Conservation (phyloP, 768 basidiomycete species). For the Pseudohyphozyma bogoriensis region DNA sequence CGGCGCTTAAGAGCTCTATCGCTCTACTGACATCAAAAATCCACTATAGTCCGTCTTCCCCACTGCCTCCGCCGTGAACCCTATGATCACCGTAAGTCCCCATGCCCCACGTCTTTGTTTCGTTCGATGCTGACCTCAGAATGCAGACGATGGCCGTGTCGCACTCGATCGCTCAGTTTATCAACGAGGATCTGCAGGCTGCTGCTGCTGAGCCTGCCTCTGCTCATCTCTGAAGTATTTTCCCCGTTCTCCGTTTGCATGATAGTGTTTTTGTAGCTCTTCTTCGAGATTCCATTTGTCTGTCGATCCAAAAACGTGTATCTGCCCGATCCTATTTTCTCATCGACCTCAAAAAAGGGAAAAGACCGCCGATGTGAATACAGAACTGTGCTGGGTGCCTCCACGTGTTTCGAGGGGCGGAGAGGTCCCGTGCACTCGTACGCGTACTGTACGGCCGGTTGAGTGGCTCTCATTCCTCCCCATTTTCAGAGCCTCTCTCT, state of each 20-base stretch:
- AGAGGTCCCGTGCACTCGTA: too few relatives aligned
- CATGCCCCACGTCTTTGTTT: neutral
- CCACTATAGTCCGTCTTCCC: conserved; percentile 25
- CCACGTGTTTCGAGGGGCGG: too few relatives aligned
- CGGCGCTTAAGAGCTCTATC: too few relatives aligned
- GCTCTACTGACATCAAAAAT: too few relatives aligned
- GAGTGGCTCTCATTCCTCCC: too few relatives aligned
- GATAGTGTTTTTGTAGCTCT: neutral
- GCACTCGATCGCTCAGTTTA: conserved; percentile 23
- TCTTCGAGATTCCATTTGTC: neutral
- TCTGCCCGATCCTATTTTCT: neutral
- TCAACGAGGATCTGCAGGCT: conserved; percentile 15
- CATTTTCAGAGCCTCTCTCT: too few relatives aligned
- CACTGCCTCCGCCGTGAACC: conserved; percentile 23
- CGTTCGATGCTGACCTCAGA: neutral
- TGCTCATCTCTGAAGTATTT: conserved; percentile 7
- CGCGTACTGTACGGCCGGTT: too few relatives aligned
- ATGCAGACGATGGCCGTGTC: conserved; percentile 22
- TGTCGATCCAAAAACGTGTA: neutral
- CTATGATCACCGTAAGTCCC: conserved; percentile 21
- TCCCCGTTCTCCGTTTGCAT: neutral
- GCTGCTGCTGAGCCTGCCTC: neutral
- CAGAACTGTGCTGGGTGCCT: too few relatives aligned
- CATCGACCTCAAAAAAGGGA: neutral
- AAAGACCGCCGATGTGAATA: neutral